Evolutionary conservation across 176 grass and related monocot genomes (phyloP).

Genomic region (Bromus sterilis): DNA sequence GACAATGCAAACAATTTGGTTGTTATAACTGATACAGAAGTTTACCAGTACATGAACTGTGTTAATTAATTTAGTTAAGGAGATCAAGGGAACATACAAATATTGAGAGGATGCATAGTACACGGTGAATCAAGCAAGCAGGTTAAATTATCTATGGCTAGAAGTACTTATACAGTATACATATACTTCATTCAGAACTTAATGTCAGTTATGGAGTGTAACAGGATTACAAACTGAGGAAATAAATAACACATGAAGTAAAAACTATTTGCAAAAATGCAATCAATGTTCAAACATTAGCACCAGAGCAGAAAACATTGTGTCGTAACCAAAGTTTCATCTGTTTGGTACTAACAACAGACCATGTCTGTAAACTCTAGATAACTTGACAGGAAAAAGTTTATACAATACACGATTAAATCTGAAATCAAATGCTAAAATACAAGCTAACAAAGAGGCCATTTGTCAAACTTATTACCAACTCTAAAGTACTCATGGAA

Average conservation of each 20-base stretch:
- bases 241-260: background rate
- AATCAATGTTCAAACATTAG: slow-evolving; percentile 1
- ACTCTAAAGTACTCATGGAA: background rate
- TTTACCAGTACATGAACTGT: background rate
- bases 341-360: background rate
- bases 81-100: background rate
- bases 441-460: background rate
- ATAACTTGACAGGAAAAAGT: background rate
- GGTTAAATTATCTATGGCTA: background rate
- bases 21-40: background rate
- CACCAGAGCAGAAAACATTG: background rate
- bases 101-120: background rate
- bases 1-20: slow-evolving; percentile 4
- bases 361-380: background rate
- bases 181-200: background rate
- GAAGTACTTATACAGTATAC: background rate
- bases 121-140: background rate
- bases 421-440: slow-evolving; percentile 1
- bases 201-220: background rate
- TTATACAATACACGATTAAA: background rate
- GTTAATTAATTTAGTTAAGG: background rate
- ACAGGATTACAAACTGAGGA: background rate
- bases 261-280: background rate
- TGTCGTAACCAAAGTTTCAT: background rate
- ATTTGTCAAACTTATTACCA: background rate